These are phyloP conservation scores for Aschersonia sp. DNA, from an alignment of 2,329 filamentous ascomycete genomes.

Conservation along the genomic window DNA sequence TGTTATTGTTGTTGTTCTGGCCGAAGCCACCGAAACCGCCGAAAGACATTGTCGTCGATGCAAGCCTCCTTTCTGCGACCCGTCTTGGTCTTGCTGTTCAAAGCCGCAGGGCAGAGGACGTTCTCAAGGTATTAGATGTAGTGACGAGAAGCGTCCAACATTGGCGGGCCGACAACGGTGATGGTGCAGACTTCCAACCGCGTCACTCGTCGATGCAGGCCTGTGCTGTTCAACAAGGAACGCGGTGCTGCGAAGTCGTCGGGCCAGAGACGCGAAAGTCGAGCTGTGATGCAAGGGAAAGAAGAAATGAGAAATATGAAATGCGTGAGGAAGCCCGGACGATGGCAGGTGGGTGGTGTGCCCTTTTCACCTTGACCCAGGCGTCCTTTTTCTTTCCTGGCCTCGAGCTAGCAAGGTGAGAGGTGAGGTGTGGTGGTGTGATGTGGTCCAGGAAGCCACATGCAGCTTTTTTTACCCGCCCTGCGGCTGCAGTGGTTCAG, in stretches of 20 bases:
- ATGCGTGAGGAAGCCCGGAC: constrained; percentile 7
- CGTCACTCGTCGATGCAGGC: neutral
- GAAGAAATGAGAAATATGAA: neutral
- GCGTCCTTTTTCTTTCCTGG: neutral
- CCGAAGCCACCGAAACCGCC: constrained; percentile 44
- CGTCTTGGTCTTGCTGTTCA: neutral
- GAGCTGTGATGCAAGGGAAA: neutral
- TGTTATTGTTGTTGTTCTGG: constrained; percentile 33
- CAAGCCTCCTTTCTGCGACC: constrained; percentile 10
- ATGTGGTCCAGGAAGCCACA: no score
- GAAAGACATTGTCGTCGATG: constrained; percentile 33
- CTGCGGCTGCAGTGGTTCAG: no score
- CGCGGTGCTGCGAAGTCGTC: constrained; percentile 1
- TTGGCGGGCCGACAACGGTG: neutral
- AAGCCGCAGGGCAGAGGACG: neutral
- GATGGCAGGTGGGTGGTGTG: constrained; percentile 9
- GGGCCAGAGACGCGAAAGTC: neutral
- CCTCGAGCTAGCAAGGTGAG: neutral
- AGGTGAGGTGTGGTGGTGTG: neutral
- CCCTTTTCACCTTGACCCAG: constrained; percentile 14
- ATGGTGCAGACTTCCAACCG: neutral
- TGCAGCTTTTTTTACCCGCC: no score
- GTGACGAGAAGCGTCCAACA: neutral
- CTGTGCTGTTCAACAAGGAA: neutral
- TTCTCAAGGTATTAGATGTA: neutral